These are phyloP conservation scores for Solanum paucissectum DNA, from an alignment of 257 asterid species.

Conservation along the genomic window DNA sequence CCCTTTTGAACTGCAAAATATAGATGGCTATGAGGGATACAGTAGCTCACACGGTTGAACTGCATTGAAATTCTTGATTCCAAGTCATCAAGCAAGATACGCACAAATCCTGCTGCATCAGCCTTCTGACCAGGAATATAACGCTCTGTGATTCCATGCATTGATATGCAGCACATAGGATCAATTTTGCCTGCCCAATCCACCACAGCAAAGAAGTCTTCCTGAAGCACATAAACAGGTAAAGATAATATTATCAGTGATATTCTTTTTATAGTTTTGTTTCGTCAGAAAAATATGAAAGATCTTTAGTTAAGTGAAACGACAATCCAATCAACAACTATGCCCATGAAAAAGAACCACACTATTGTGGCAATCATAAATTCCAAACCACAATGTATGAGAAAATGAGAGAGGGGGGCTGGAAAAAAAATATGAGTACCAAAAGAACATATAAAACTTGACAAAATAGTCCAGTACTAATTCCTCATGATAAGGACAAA, in stretches of 20 bases:
- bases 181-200: constrained; percentile 99
- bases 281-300: background rate
- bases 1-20: background rate
- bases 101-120: constrained; percentile 92
- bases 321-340: background rate
- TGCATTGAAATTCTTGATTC: constrained; percentile 69
- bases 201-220: constrained; percentile 87
- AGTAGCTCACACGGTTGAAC: constrained; percentile 69
- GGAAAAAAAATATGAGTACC: background rate
- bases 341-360: background rate
- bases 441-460: background rate
- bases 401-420: background rate
- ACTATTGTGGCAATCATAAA: background rate
- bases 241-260: background rate
- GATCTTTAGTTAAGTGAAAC: background rate
- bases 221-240: constrained; percentile 33
- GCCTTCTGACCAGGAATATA: constrained; percentile 88
- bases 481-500: background rate
- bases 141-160: constrained; percentile 93
- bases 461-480: background rate
- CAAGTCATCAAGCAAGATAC: constrained; percentile 84
- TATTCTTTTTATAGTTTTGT: background rate
- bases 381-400: background rate
- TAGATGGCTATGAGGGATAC: background rate
- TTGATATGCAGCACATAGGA: constrained; percentile 91